Evolutionary conservation across 768 basidiomycete species (phyloP), one percentile per base, ranked within the genome.

Genomic region (Krasilnikovozyma curviuscula): DNA sequence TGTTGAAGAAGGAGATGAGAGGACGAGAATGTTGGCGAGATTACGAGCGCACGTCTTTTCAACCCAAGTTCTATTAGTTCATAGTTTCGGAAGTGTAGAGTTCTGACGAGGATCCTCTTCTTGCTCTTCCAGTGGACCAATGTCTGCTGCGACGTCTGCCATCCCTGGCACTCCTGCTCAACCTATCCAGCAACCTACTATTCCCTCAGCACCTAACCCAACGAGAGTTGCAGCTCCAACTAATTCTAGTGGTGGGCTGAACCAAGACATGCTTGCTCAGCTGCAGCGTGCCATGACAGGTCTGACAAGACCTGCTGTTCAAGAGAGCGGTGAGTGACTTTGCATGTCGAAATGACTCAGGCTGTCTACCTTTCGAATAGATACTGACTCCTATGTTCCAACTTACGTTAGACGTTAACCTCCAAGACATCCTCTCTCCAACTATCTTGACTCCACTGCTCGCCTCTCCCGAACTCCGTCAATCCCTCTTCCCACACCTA

Each of bases 121-220:
- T 27, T n/a, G 6, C 37, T 14, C 8, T 29, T 30, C 16, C n/a
- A n/a, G n/a, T n/a, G n/a, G n/a, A n/a, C n/a, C n/a, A n/a, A n/a
- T n/a, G n/a, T 40, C 38, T 16, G 27, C 46, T 23, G n/a, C n/a
- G n/a, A n/a, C n/a, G n/a, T 29, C 24, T 27, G 19, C 31, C 29
- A 24, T 19, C 27, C 50, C 50, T 29, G 50, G 44, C 23, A 52
- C 50, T 14, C 50, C 50, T 16, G 50, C 50, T 4, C 50, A 50
- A 23, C 31, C 31, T 38, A 35, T 8, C 31, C 45, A 4, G 19
- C 42, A 9, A 21, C 49, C 19, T 6, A n/a, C 40, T 5, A 27
- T 40, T 18, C 50, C 50, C 16, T 32, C 45, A n/a, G 50, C 50
- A 8, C 50, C 50, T 41, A 52, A 52, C 40, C 50, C 50, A 16